These are phyloP conservation scores for Phyllosticta ampelicida DNA, from an alignment of 2,329 filamentous ascomycete species.

Conservation along the genomic window DNA sequence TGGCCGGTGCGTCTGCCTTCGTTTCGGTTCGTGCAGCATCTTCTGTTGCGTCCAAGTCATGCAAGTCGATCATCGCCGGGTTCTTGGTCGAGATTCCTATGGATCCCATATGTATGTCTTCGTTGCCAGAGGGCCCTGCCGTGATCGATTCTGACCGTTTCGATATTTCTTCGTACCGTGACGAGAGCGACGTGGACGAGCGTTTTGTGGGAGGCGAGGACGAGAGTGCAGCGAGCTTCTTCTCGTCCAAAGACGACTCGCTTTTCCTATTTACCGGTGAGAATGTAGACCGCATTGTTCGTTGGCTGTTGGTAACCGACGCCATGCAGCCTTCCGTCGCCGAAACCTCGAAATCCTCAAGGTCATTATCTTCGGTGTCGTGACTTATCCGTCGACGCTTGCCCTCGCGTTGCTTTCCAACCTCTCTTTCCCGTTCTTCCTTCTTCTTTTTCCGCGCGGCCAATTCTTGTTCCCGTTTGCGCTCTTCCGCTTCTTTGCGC, in stretches of 20 bases:
- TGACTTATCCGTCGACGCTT: conserved; percentile 21
- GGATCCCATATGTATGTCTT: neutral
- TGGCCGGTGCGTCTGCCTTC: neutral
- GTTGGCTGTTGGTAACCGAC: neutral
- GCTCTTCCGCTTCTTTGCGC: conserved; percentile 12
- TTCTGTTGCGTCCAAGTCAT: neutral
- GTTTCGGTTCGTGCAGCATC: neutral
- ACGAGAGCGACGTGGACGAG: conserved; percentile 16
- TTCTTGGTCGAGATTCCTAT: neutral
- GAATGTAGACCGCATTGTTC: neutral
- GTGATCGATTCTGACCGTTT: conserved; percentile 5
- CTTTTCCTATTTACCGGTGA: neutral
- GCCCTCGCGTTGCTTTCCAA: conserved; percentile 16
- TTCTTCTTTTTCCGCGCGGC: conserved; percentile 17
- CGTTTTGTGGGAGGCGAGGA: conserved; percentile 13
- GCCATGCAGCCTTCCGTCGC: neutral
- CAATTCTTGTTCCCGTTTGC: conserved; percentile 16
- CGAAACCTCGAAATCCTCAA: neutral
- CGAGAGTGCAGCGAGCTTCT: neutral
- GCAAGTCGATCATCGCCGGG: conserved; percentile 6
- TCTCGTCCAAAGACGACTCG: neutral
- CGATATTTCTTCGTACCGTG: conserved; percentile 22
- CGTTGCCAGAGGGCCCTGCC: neutral
- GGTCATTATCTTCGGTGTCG: conserved; percentile 14
- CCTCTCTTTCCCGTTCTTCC: conserved; percentile 17